These are phyloP conservation scores for Trifolium fragiferum DNA, from an alignment of 306 rosid species.

Conservation along the genomic window DNA sequence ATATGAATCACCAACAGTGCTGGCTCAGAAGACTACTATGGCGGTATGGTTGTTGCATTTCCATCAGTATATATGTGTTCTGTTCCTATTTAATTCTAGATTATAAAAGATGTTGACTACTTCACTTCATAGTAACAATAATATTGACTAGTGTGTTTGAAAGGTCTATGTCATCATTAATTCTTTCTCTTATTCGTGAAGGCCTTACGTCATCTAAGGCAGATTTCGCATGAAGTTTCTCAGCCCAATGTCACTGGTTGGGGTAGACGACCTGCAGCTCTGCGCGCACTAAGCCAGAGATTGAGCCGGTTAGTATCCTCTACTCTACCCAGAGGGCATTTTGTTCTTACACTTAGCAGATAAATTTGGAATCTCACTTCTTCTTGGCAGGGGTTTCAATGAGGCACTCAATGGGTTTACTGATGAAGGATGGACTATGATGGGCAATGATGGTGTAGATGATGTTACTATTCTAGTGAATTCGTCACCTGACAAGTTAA, in stretches of 20 bases:
- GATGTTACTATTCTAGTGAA: constrained; percentile 89
- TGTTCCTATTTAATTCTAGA: constrained; percentile 5
- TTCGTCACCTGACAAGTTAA: constrained; percentile 89
- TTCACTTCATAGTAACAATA: neutral
- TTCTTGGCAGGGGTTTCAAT: constrained; percentile 81
- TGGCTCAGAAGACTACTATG: constrained; percentile 96
- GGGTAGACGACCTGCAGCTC: constrained; percentile 96
- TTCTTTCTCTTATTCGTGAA: constrained; percentile 33
- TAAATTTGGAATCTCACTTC: constrained; percentile 41
- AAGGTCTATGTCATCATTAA: neutral
- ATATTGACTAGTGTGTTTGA: constrained; percentile 6
- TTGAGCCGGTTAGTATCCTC: constrained; percentile 70
- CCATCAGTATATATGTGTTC: neutral
- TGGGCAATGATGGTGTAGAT: constrained; percentile 92
- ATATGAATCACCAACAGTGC: constrained; percentile 86
- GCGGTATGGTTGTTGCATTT: constrained; percentile 63
- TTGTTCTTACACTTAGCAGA: constrained; percentile 10
- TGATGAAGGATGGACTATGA: constrained; percentile 97
- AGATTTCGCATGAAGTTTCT: constrained; percentile 92
- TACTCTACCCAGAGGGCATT: constrained; percentile 8
- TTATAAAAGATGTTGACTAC: constrained; percentile 14
- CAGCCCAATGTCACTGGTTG: constrained; percentile 89
- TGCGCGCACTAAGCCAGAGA: constrained; percentile 89
- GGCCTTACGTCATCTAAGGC: constrained; percentile 95
- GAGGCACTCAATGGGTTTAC: constrained; percentile 97